Evolutionary conservation across 106 monocot genomes (phyloP).

Genomic region (Alisma plantagoaquatica): DNA sequence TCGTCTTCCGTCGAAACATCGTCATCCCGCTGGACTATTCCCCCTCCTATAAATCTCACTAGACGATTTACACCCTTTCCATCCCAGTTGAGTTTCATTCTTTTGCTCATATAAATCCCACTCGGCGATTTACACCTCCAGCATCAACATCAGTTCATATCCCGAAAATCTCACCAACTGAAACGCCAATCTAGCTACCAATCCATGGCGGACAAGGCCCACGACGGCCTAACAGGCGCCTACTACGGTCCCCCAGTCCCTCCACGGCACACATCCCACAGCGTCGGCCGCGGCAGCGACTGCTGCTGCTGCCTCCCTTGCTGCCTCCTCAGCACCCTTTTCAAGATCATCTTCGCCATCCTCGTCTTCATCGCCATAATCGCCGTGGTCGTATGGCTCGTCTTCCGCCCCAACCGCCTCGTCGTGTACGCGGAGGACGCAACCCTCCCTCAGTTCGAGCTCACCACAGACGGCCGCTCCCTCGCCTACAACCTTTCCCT

Average conservation of each 20-base stretch:
- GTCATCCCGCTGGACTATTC: too few species aligned
- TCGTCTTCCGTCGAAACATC: too few species aligned
- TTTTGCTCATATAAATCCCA: too few species aligned
- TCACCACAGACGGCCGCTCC: background rate
- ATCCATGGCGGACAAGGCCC: constrained; percentile 7
- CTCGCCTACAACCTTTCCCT: constrained; percentile 43
- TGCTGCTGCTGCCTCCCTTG: constrained; percentile 18
- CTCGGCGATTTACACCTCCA: too few species aligned
- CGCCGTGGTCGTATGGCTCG: constrained; percentile 23
- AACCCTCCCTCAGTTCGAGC: constrained; percentile 10
- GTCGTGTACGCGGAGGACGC: constrained; percentile 18
- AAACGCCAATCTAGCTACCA: too few species aligned
- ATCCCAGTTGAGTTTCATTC: too few species aligned
- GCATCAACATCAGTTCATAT: too few species aligned
- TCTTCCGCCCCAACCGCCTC: constrained; percentile 21
- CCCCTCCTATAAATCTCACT: too few species aligned
- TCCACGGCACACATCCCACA: background rate
- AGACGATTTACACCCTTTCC: too few species aligned
- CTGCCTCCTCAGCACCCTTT: constrained; percentile 10
- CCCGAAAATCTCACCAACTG: too few species aligned
- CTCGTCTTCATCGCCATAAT: constrained; percentile 16
- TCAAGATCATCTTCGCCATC: constrained; percentile 16
- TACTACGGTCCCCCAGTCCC: constrained; percentile 20
- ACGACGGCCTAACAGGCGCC: constrained; percentile 10
- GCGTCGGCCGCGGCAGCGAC: constrained; percentile 6